A percentile compares a stretch with the other conserved stretches of the same genome.
phyloP scores from a whole-genome alignment of 768 basidiomycete species.

The Suillus variegatus region DNA sequence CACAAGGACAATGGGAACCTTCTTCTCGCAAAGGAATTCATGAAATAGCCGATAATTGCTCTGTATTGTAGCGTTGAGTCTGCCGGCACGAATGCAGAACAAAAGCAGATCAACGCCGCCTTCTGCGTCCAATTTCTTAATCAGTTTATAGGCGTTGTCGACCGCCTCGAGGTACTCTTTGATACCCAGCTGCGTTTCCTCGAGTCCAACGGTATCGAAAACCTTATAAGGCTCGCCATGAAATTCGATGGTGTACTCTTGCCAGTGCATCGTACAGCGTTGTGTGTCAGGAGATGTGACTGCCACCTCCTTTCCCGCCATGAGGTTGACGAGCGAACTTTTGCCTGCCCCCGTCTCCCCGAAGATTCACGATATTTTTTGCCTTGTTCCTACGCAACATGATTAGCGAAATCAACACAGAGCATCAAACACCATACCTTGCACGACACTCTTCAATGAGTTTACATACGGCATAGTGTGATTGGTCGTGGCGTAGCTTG shows the following conservation, averaged over 20 bases:
- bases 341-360: constrained; percentile 39
- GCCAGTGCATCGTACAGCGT: constrained; percentile 35
- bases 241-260: constrained; percentile 22
- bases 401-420: background rate
- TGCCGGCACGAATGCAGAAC: constrained; percentile 39
- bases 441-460: constrained; percentile 13
- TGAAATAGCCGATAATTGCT: constrained; percentile 43
- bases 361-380: constrained; percentile 30
- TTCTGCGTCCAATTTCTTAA: constrained; percentile 22
- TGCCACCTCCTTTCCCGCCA: constrained; percentile 32
- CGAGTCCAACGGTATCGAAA: constrained; percentile 34
- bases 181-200: constrained; percentile 31
- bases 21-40: constrained; percentile 38
- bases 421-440: background rate
- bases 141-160: constrained; percentile 29
- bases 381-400: constrained; percentile 8
- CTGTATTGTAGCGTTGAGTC: constrained; percentile 28
- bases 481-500: constrained; percentile 14
- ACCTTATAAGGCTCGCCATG: constrained; percentile 18
- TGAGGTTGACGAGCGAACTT: constrained; percentile 47
- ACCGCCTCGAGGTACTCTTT: constrained; percentile 29
- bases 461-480: constrained; percentile 21
- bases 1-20: constrained; percentile 43
- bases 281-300: constrained; percentile 32
- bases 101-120: constrained; percentile 36